These are phyloP conservation scores for Lenzites betulinus DNA, from an alignment of 768 basidiomycete genomes.

Conservation along the genomic window DNA sequence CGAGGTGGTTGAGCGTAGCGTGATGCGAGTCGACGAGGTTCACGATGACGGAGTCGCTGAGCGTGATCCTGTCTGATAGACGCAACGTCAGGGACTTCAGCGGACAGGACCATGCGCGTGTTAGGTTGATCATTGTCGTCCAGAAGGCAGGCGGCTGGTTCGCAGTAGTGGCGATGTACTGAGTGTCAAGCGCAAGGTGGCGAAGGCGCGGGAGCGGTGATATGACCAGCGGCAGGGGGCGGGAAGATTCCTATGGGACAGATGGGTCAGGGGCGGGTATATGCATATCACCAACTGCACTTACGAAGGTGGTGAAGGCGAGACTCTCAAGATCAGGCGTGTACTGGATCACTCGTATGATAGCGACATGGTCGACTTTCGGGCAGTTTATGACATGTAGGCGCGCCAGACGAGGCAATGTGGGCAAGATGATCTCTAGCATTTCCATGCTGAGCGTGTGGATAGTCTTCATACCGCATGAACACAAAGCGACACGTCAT, in stretches of 20 bases:
- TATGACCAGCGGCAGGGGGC: constrained; percentile 24
- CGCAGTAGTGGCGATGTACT: constrained; percentile 31
- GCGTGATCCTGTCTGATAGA: constrained; percentile 44
- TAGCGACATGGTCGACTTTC: constrained; percentile 51
- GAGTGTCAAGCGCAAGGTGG: constrained; percentile 56
- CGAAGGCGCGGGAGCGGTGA: constrained; percentile 45
- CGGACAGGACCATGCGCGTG: constrained; percentile 37
- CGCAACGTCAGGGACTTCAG: constrained; percentile 42
- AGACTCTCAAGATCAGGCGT: constrained; percentile 62
- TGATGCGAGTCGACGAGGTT: constrained; percentile 45
- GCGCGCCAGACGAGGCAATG: constrained; percentile 54
- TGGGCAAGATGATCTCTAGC: constrained; percentile 47
- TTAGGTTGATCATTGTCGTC: constrained; percentile 33
- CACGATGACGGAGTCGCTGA: constrained; percentile 44
- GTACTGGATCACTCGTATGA: constrained; percentile 47
- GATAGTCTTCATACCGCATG: constrained; percentile 45
- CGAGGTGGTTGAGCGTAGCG: constrained; percentile 43
- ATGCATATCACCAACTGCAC: constrained; percentile 27
- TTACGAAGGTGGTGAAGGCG: constrained; percentile 60
- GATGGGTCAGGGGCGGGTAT: background rate
- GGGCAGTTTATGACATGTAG: constrained; percentile 65
- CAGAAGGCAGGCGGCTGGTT: constrained; percentile 30
- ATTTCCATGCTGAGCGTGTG: constrained; percentile 54
- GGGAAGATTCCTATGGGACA: constrained; percentile 39
- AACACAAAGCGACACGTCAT: too few species aligned